A percentile compares a stretch with the other conserved stretches of the same genome.
Conservation (phyloP, 2,329 filamentous ascomycete genomes). For the Pezicula carpinea region DNA sequence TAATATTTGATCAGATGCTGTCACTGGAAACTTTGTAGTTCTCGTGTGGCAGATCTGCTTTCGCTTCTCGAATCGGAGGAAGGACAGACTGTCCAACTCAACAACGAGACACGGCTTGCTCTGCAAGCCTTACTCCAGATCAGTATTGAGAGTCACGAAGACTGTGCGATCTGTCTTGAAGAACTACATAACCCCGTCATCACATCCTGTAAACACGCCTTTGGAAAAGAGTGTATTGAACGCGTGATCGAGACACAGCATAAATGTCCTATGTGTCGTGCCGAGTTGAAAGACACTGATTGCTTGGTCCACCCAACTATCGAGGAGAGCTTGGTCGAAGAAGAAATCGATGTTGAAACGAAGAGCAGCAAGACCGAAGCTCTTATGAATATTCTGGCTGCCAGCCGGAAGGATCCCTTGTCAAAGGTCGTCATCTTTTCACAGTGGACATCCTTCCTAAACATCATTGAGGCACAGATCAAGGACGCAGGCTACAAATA, state of each 20-base stretch:
- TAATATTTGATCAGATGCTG: conserved; percentile 49
- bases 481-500: conserved; percentile 54
- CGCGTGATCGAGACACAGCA: conserved; percentile 69
- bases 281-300: conserved; percentile 54
- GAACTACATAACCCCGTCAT: conserved; percentile 69
- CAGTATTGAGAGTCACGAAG: conserved; percentile 74
- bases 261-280: conserved; percentile 82
- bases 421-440: conserved; percentile 72
- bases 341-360: conserved; percentile 54
- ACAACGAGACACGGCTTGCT: conserved; percentile 64
- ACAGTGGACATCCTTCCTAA: conserved; percentile 73
- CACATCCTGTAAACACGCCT: conserved; percentile 78
- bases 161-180: conserved; percentile 80
- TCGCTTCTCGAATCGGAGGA: conserved; percentile 60
- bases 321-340: conserved; percentile 43
- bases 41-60: conserved; percentile 69
- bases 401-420: conserved; percentile 56
- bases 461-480: conserved; percentile 67
- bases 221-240: conserved; percentile 69
- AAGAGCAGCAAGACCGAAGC: conserved; percentile 81
- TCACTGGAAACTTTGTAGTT: conserved; percentile 78
- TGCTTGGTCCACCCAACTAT: conserved; percentile 63
- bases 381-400: conserved; percentile 68
- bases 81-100: conserved; percentile 58
- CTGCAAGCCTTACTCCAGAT: conserved; percentile 73